Conservation (phyloP, 495 filamentous ascomycete genomes). For the Hypomontagnella submonticulosa region DNA sequence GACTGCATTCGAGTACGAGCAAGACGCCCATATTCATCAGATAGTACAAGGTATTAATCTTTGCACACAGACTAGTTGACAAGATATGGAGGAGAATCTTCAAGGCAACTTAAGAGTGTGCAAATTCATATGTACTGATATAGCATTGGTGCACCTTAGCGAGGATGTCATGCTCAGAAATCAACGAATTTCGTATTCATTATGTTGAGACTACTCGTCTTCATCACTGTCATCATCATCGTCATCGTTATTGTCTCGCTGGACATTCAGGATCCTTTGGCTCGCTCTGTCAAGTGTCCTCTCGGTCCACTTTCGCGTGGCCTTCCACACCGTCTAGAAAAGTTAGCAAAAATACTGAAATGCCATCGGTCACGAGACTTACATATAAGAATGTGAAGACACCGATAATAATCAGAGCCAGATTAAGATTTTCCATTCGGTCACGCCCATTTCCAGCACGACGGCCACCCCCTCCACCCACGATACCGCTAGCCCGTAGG, state of each 20-base stretch:
- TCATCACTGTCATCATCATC: conserved; percentile 70
- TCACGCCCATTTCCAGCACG: conserved; percentile 74
- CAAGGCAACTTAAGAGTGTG: conserved; percentile 97
- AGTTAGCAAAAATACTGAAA: conserved; percentile 38
- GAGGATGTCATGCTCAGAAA: background rate
- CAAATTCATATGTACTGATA: conserved; percentile 48
- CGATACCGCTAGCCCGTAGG: conserved; percentile 59
- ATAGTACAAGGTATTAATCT: conserved; percentile 67
- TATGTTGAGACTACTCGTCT: conserved; percentile 24
- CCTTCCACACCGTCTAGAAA: conserved; percentile 79
- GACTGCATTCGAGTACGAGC: conserved; percentile 42
- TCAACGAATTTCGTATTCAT: conserved; percentile 1
- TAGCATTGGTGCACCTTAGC: conserved; percentile 10
- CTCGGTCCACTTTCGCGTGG: conserved; percentile 75
- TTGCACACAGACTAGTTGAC: conserved; percentile 96
- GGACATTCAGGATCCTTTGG: conserved; percentile 84
- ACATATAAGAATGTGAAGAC: conserved; percentile 85
- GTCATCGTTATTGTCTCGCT: conserved; percentile 76
- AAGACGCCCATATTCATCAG: conserved; percentile 58
- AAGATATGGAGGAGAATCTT: conserved; percentile 74
- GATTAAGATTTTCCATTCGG: conserved; percentile 76
- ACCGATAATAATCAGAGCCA: conserved; percentile 81
- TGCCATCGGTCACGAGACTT: conserved; percentile 52
- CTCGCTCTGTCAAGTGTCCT: conserved; percentile 77
- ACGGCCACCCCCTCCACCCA: conserved; percentile 58